These are phyloP conservation scores for Kodamaea derodonti DNA, from an alignment of 1,139 yeast species.

Conservation along the genomic window DNA sequence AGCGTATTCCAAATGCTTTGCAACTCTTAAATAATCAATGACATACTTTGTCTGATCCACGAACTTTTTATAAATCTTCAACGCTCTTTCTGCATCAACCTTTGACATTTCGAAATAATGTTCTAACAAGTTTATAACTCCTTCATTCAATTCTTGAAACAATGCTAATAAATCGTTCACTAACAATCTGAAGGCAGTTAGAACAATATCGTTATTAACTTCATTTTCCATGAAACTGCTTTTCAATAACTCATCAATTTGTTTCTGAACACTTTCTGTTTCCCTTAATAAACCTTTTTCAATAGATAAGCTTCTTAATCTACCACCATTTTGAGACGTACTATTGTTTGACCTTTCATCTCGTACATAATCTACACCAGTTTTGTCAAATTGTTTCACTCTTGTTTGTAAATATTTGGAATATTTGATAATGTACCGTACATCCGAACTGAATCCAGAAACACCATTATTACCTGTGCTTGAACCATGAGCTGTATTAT, in stretches of 20 bases:
- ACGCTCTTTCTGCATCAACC: slow-evolving; percentile 81
- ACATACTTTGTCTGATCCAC: slow-evolving; percentile 86
- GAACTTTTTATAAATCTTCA: slow-evolving; percentile 77
- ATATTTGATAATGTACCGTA: slow-evolving; percentile 64
- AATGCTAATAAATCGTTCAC: slow-evolving; percentile 82
- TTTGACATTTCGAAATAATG: slow-evolving; percentile 91
- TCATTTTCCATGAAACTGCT: slow-evolving; percentile 75
- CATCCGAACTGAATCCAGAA: slow-evolving; percentile 37
- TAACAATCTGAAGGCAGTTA: slow-evolving; percentile 80
- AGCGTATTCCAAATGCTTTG: slow-evolving; percentile 81
- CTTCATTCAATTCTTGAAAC: slow-evolving; percentile 89
- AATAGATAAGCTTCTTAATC: slow-evolving; percentile 59
- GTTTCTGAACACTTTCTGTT: slow-evolving; percentile 78
- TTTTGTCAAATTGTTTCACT: slow-evolving; percentile 62
- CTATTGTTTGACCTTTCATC: slow-evolving; percentile 55
- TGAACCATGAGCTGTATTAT: slow-evolving; percentile 4
- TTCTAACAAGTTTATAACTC: slow-evolving; percentile 87
- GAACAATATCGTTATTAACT: slow-evolving; percentile 73
- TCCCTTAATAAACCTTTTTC: slow-evolving; percentile 85
- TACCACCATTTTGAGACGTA: slow-evolving; percentile 50
- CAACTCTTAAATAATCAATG: slow-evolving; percentile 80
- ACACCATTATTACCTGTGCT: slow-evolving; percentile 5
- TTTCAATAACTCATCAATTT: slow-evolving; percentile 69
- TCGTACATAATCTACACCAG: slow-evolving; percentile 74
- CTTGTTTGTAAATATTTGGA: slow-evolving; percentile 66